Percentiles rank a stretch among this genome's conserved stretches.
Conservation (phyloP, 1,139 yeast species). For the Sugiyamaella paludigena region DNA sequence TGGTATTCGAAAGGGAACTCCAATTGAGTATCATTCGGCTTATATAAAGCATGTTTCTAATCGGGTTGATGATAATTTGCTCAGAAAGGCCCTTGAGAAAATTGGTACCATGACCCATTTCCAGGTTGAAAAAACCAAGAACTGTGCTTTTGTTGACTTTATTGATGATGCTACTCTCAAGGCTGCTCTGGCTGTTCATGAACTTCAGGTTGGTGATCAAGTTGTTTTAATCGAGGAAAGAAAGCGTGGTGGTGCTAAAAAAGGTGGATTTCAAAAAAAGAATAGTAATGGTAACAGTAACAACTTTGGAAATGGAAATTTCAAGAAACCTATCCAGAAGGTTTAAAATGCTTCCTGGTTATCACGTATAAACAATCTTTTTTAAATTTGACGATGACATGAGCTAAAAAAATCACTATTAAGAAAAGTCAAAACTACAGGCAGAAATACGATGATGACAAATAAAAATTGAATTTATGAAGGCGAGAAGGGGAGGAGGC, state of each 20-base stretch:
- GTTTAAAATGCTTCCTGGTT: not conserved
- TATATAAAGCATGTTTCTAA: slow-evolving; percentile 39
- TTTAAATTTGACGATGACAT: too few relatives aligned
- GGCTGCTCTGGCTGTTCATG: slow-evolving; percentile 35
- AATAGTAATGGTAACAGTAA: not conserved
- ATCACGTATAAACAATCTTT: too few relatives aligned
- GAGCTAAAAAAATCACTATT: too few relatives aligned
- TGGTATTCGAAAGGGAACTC: slow-evolving; percentile 8
- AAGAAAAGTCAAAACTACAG: too few relatives aligned
- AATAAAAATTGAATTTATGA: too few relatives aligned
- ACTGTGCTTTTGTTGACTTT: slow-evolving; percentile 42
- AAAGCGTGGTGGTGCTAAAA: slow-evolving; percentile 29
- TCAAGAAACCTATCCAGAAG: slow-evolving; percentile 9
- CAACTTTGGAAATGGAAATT: slow-evolving; percentile 1
- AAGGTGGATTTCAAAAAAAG: slow-evolving; percentile 7
- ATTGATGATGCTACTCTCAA: slow-evolving; percentile 35
- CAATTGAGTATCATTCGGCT: slow-evolving; percentile 37
- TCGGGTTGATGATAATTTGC: slow-evolving; percentile 31
- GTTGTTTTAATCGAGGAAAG: slow-evolving; percentile 35
- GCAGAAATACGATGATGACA: too few relatives aligned
- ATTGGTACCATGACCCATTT: slow-evolving; percentile 39
- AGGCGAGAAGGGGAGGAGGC: too few relatives aligned
- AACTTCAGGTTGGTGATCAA: slow-evolving; percentile 34
- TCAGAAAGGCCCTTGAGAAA: slow-evolving; percentile 33
- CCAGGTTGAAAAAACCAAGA: slow-evolving; percentile 36